A percentile compares a stretch with the other conserved stretches of the same genome.
phyloP scores from a whole-genome alignment of 768 basidiomycete genomes.

The Mycena filopes region DNA sequence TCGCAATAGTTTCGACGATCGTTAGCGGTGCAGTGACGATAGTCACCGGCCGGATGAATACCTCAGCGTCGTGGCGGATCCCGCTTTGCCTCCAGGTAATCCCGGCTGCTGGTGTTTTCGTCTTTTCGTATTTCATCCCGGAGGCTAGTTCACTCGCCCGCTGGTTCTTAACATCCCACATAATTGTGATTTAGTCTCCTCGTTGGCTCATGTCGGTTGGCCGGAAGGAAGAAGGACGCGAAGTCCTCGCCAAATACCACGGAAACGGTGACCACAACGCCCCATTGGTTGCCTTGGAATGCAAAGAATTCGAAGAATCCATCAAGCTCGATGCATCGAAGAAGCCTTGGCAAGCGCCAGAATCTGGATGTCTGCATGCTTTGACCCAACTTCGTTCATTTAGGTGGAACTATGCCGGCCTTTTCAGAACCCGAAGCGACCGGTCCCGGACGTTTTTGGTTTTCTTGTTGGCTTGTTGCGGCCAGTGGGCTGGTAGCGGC shows the following conservation, averaged over 20 bases:
- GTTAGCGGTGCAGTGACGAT: conserved; percentile 20
- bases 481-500: conserved; percentile 67
- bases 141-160: conserved; percentile 39
- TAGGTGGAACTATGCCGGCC: conserved; percentile 63
- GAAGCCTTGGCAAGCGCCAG: conserved; percentile 59
- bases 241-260: conserved; percentile 63
- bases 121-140: conserved; percentile 48
- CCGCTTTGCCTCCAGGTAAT: conserved; percentile 29
- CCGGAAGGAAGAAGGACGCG: conserved; percentile 58
- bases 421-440: conserved; percentile 58
- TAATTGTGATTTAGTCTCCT: conserved; percentile 52
- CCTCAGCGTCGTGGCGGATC: conserved; percentile 27
- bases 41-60: conserved; percentile 12
- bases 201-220: conserved; percentile 65
- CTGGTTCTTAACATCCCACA: background rate
- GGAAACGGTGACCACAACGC: conserved; percentile 61
- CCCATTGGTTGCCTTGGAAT: conserved; percentile 62
- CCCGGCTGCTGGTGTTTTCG: conserved; percentile 16
- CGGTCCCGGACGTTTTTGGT: conserved; percentile 60
- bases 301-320: conserved; percentile 61
- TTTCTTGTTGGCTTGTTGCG: conserved; percentile 65
- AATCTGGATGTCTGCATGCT: background rate
- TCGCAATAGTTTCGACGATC: conserved; percentile 18
- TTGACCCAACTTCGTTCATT: background rate
- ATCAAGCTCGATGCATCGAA: conserved; percentile 62